Percentiles rank a stretch among this genome's conserved stretches.
Evolutionary conservation across 2,329 filamentous ascomycete species (phyloP).

Genomic region (Cladosporium cucumerinum): DNA sequence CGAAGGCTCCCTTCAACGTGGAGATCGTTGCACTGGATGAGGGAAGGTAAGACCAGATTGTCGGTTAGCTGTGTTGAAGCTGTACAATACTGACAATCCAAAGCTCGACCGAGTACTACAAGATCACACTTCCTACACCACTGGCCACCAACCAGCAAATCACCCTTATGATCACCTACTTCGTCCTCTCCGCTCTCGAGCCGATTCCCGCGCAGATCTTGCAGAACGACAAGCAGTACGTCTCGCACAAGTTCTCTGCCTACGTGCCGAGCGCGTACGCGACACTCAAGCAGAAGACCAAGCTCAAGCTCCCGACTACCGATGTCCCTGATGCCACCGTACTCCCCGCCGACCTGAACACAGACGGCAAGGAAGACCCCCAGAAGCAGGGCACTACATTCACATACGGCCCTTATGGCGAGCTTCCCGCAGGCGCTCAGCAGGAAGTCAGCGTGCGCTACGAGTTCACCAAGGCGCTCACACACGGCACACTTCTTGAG

Average conservation of each 20-base stretch:
- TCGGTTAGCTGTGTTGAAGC: not conserved
- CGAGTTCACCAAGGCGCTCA: conserved; percentile 90
- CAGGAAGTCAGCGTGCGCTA: conserved; percentile 78
- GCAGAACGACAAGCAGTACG: conserved; percentile 84
- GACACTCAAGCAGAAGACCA: conserved; percentile 93
- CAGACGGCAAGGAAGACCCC: conserved; percentile 63
- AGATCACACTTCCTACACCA: conserved; percentile 71
- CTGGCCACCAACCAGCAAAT: conserved; percentile 74
- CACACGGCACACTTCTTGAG: conserved; percentile 74
- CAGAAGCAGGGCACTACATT: conserved; percentile 80
- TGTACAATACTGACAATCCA: not conserved
- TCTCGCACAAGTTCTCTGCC: conserved; percentile 80
- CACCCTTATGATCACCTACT: conserved; percentile 84
- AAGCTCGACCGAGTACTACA: conserved; percentile 66
- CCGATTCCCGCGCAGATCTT: conserved; percentile 78
- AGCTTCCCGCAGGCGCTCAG: conserved; percentile 72
- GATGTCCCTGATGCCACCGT: conserved; percentile 75
- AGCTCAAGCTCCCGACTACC: conserved; percentile 78
- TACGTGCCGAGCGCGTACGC: conserved; percentile 80
- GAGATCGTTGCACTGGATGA: conserved; percentile 61
- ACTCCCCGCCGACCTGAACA: conserved; percentile 57
- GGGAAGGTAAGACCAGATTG: conserved; percentile 45
- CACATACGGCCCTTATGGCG: conserved; percentile 84
- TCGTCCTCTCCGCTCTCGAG: conserved; percentile 70
- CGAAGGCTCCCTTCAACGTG: conserved; percentile 62